phyloP scores from a whole-genome alignment of 495 filamentous ascomycete species.

The Alectoria sarmentosa region DNA sequence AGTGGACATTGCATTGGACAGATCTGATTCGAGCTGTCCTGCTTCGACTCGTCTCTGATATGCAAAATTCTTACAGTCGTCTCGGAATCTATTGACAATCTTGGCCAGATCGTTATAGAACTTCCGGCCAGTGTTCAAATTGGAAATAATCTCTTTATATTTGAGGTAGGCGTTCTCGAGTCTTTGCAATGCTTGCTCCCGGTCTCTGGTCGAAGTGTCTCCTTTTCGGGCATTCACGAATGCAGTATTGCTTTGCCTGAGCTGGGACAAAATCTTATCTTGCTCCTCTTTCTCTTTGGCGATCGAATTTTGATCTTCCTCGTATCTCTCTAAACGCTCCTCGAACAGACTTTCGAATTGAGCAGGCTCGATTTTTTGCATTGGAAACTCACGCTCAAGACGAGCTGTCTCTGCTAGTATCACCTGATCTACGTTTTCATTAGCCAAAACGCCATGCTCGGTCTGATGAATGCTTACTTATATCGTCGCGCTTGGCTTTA shows the following conservation, averaged over 20 bases:
- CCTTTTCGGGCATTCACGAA: conserved; percentile 66
- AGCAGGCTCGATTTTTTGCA: conserved; percentile 71
- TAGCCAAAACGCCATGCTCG: neutral
- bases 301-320: conserved; percentile 62
- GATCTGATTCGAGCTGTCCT: conserved; percentile 63
- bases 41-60: conserved; percentile 77
- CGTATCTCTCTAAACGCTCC: conserved; percentile 69
- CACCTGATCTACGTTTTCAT: conserved; percentile 47
- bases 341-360: conserved; percentile 93
- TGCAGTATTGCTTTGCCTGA: conserved; percentile 67
- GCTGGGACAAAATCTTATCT: conserved; percentile 56
- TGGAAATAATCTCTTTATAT: conserved; percentile 88
- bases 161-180: conserved; percentile 90
- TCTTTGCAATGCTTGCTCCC: conserved; percentile 79
- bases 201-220: conserved; percentile 65
- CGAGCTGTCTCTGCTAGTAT: conserved; percentile 76
- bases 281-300: conserved; percentile 69
- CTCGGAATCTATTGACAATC: conserved; percentile 71
- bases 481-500: conserved; percentile 81
- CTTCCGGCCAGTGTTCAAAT: conserved; percentile 81
- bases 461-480: conserved; percentile 46
- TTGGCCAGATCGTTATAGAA: conserved; percentile 95
- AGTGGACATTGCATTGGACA: conserved; percentile 57
- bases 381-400: conserved; percentile 77
- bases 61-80: conserved; percentile 70